Evolutionary conservation across 805 yeast species (phyloP), one percentile per base, ranked within the genome.

Genomic region (Sungouiella thailandica): DNA sequence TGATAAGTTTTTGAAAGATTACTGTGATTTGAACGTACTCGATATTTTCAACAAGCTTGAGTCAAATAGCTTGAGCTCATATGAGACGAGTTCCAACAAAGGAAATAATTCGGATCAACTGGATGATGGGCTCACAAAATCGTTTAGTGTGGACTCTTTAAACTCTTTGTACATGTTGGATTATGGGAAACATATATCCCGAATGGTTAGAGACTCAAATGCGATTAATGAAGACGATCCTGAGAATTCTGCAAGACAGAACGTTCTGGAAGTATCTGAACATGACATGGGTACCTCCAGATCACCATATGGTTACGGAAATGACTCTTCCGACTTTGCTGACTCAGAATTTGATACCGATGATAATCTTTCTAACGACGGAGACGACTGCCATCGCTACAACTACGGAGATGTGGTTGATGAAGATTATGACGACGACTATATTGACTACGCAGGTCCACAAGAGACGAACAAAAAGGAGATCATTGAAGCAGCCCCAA

Each of bases 21-120:
- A 67, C 46, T 60, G 68, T 47, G 73, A 67, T 46, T 53, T 62
- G 46, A 67, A 67, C 44, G 72, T 67, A 3, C 46, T 67, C 41
- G 72, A 67, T 48, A 44, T 67, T 23, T 65, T 67, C 49, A 49
- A 52, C 34, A 40, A 44, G 24, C 51, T 58, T 34, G 53, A 53
- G 20, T 46, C 37, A 10, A 27, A 35, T 13, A 28, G 10, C n/a
- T 34, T 37, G 33, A 37, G 36, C 13, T 38, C 23, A 7, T 34
- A 16, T 17, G 47, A 44, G 12, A 23, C 25, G 12, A 36, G 32
- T 17, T 32, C 37, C 10, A 28, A 36, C 14, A 32, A 23, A 28
- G 40, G 34, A 2, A 41, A 44, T 4, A 31, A 37, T 27, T 34
- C 44, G 9, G 44, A 43, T 12, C 18, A 34, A 6, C 31, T 35